Evolutionary conservation across 1,139 yeast genomes (phyloP), one percentile per base, ranked within the genome.

Genomic region (Eremothecium cymbalariae): DNA sequence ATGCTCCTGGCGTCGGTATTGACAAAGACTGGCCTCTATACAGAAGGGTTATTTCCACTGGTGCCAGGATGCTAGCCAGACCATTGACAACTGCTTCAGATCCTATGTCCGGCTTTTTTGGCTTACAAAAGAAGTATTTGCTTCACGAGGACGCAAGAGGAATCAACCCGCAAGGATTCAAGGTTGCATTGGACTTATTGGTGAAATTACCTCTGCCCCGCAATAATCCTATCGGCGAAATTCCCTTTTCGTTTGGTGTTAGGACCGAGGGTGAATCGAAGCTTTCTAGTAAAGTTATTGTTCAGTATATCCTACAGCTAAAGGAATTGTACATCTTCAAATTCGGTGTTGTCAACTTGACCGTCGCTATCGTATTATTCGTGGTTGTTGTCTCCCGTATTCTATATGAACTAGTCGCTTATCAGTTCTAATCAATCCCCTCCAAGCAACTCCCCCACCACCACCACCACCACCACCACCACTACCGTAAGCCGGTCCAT

Each of bases 251-350:
- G n/a, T 66, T 66, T 41, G 71, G 70, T 48, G 68, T 65, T 21
- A 64, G 71, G 57, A 62, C 67, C 8, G 70, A 64, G 44, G 71
- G 71, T 48, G 71, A 66, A 43, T 64, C 69, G 28, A 66, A 66
- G 43, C 52, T 66, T 24, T 60, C 66, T 8, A 63, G 68, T 31
- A 66, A 66, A 41, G 71, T 66, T 30, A 64, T 65, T 59, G 48
- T 66, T 22, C 68, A 62, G 44, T 66, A 66, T 39, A 43, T 66
- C 36, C 57, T 58, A 31, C 71, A 66, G 45, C 49, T 66, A 40
- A 61, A 60, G 43, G 70, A 66, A 38, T 46, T 66, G 23, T 66
- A 66, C 50, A 45, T 61, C 32, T 64, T 52, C 59, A 65, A 63
- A 41, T 66, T 59, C 39, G 70, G 70, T 34, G 47, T 53, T 8